Conservation (phyloP, 371 early-diverging fungal species). For the Mucor indicus region DNA sequence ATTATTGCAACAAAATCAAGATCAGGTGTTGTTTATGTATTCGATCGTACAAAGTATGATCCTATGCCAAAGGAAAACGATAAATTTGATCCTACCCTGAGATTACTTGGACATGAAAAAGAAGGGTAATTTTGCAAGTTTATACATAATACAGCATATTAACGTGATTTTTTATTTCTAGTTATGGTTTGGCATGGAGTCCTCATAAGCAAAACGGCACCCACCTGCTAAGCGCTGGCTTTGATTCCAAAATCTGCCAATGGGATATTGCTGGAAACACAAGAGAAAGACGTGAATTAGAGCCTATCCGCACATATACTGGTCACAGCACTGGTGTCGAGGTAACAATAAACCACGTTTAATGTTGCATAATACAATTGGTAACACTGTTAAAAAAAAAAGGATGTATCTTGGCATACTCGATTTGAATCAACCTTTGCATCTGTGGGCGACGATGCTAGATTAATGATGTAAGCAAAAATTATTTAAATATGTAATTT, state of each 20-base stretch:
- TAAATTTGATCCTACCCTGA: slow-evolving; percentile 83
- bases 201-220: slow-evolving; percentile 55
- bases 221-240: slow-evolving; percentile 77
- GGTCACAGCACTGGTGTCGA: slow-evolving; percentile 93
- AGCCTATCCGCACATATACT: slow-evolving; percentile 71
- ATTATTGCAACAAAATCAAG: slow-evolving; percentile 98
- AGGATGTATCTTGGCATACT: slow-evolving; percentile 94
- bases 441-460: slow-evolving; percentile 95
- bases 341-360: slow-evolving; percentile 29
- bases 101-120: slow-evolving; percentile 86
- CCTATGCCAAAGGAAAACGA: slow-evolving; percentile 72
- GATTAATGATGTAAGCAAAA: slow-evolving; percentile 77
- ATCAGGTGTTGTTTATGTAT: slow-evolving; percentile 92
- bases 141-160: neutral
- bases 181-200: slow-evolving; percentile 81
- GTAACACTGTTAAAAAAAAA: neutral
- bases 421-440: slow-evolving; percentile 84
- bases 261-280: slow-evolving; percentile 57
- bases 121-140: slow-evolving; percentile 77
- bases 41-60: slow-evolving; percentile 96
- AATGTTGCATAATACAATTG: neutral
- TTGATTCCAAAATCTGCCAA: slow-evolving; percentile 85
- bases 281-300: slow-evolving; percentile 71
- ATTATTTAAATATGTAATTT: neutral
- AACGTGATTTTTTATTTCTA: slow-evolving; percentile 9